Conservation (phyloP, 495 filamentous ascomycete genomes). For the Aspergillus diversus region DNA sequence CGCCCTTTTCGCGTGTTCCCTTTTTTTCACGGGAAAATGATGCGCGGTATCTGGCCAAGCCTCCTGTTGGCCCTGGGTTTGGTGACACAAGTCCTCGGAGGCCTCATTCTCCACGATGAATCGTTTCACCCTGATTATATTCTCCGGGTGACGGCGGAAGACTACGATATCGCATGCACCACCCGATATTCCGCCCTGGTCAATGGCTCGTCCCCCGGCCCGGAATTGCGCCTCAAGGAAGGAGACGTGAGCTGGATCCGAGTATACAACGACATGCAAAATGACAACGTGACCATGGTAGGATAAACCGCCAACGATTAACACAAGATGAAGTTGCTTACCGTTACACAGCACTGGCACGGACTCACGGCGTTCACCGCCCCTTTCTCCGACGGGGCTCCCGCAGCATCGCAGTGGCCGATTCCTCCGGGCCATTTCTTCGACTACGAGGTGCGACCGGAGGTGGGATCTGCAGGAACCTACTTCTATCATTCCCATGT, state of each 20-base stretch:
- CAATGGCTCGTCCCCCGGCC: slow-evolving; percentile 11
- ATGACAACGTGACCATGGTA: slow-evolving; percentile 14
- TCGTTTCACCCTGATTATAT: slow-evolving; percentile 16
- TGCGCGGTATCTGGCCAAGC: too few relatives aligned
- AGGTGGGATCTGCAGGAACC: slow-evolving; percentile 53
- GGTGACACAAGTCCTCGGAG: not conserved
- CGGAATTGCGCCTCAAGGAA: slow-evolving; percentile 15
- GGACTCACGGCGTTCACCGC: slow-evolving; percentile 13
- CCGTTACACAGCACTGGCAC: slow-evolving; percentile 11
- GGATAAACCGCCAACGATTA: not conserved
- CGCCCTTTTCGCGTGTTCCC: too few relatives aligned
- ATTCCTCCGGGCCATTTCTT: slow-evolving; percentile 47
- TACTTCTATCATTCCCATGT: slow-evolving; percentile 68
- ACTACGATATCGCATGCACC: not conserved
- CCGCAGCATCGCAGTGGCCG: slow-evolving; percentile 13
- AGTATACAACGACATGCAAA: slow-evolving; percentile 11
- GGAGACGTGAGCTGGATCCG: slow-evolving; percentile 16
- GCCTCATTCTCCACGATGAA: slow-evolving; percentile 8
- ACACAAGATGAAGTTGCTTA: not conserved
- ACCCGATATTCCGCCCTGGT: slow-evolving; percentile 8
- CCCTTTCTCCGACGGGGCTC: slow-evolving; percentile 16
- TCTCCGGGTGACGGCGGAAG: slow-evolving; percentile 3
- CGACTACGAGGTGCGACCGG: slow-evolving; percentile 60
- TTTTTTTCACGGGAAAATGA: too few relatives aligned
- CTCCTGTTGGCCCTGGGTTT: not conserved